These are phyloP conservation scores for Pythium plurisporium DNA, from an alignment of 352 stramenopile genomes.

Conservation along the genomic window DNA sequence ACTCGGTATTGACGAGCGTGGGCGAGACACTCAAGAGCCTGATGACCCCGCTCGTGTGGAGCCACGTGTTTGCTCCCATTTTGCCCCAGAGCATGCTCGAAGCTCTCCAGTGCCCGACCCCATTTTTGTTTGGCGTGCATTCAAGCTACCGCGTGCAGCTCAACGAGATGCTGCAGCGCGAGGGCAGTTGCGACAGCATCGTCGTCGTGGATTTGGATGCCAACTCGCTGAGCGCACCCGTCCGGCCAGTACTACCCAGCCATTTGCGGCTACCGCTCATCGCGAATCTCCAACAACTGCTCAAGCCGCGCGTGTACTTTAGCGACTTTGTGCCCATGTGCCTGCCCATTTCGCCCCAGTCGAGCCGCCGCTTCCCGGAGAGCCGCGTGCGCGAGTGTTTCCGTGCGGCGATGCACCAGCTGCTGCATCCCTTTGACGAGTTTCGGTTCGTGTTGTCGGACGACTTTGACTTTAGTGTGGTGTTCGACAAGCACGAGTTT, in stretches of 20 bases:
- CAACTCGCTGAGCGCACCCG: conserved; percentile 45
- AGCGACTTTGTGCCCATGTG: conserved; percentile 75
- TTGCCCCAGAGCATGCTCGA: conserved; percentile 78
- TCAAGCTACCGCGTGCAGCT: conserved; percentile 63
- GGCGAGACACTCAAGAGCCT: conserved; percentile 78
- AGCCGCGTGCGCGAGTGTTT: conserved; percentile 58
- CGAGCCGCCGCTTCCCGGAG: conserved; percentile 45
- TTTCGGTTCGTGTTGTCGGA: conserved; percentile 84
- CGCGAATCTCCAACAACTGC: conserved; percentile 49
- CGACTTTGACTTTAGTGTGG: conserved; percentile 83
- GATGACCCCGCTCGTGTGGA: conserved; percentile 76
- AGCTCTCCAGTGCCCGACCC: conserved; percentile 78
- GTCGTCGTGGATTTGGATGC: conserved; percentile 69
- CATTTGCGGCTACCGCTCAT: conserved; percentile 38
- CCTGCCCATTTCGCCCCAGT: conserved; percentile 23
- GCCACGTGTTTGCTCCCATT: conserved; percentile 82
- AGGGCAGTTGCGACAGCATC: conserved; percentile 71
- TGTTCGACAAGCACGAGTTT: conserved; percentile 79
- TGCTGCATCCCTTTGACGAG: conserved; percentile 59
- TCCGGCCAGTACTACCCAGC: conserved; percentile 42
- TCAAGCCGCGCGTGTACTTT: conserved; percentile 73
- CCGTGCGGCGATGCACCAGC: conserved; percentile 37
- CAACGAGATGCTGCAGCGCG: conserved; percentile 63
- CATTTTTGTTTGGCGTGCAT: conserved; percentile 84
- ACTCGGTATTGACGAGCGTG: conserved; percentile 76